Conservation (phyloP, 306 rosid genomes). For the Sophora flavescens region DNA sequence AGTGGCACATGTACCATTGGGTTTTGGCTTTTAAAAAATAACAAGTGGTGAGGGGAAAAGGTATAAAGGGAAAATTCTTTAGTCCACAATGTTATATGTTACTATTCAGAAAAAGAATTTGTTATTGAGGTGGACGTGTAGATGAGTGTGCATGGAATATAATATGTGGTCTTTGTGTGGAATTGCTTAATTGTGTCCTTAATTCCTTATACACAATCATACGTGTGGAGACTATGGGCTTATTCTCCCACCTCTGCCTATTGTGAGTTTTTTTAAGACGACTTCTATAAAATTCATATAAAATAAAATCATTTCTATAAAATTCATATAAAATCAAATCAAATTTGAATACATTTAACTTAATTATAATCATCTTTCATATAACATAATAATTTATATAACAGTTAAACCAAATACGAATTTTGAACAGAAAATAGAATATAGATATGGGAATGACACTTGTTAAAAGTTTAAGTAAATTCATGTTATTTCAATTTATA, state of each 20-base stretch:
- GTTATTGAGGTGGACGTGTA: constrained; percentile 52
- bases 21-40: constrained; percentile 41
- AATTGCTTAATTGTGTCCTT: not conserved
- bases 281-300: too few relatives aligned
- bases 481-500: too few relatives aligned
- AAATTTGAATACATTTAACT: too few relatives aligned
- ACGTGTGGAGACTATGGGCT: constrained; percentile 38
- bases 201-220: not conserved
- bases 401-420: too few relatives aligned
- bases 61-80: constrained; percentile 36
- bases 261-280: not conserved
- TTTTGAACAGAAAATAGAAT: too few relatives aligned
- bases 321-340: too few relatives aligned
- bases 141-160: constrained; percentile 48
- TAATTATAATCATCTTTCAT: too few relatives aligned
- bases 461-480: too few relatives aligned
- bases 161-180: constrained; percentile 24
- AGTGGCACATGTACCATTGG: constrained; percentile 22
- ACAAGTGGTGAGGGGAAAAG: constrained; percentile 39
- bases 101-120: constrained; percentile 11
- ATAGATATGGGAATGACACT: too few relatives aligned
- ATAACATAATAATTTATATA: too few relatives aligned
- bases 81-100: constrained; percentile 5
- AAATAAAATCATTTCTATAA: too few relatives aligned
- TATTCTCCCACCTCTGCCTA: constrained; percentile 15